Percentiles rank a stretch among this genome's conserved stretches.
Conservation (phyloP, 2,329 filamentous ascomycete genomes). For the Clonostachys solani region DNA sequence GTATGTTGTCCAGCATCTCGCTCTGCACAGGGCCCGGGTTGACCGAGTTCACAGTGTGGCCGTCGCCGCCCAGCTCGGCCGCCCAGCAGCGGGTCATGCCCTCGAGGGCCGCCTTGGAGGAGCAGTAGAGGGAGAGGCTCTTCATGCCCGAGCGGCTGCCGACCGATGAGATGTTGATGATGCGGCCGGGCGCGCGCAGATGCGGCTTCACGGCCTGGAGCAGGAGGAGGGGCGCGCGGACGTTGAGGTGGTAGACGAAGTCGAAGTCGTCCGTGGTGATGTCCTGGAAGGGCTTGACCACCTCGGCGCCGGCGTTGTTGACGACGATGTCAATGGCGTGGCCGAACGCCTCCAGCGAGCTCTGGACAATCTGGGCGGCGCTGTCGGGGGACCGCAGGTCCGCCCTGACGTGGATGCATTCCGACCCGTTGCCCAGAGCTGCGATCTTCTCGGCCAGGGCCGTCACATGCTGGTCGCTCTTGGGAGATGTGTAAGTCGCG, state of each 20-base stretch:
- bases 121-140: constrained; percentile 43
- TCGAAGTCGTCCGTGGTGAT: constrained; percentile 46
- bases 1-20: constrained; percentile 51
- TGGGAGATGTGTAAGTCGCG: constrained; percentile 10
- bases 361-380: constrained; percentile 22
- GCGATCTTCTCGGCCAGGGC: constrained; percentile 8
- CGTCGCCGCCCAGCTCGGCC: constrained; percentile 48
- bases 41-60: constrained; percentile 58
- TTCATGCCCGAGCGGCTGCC: constrained; percentile 41
- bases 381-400: constrained; percentile 11
- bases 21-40: constrained; percentile 55
- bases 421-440: background rate
- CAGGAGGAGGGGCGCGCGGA: constrained; percentile 48
- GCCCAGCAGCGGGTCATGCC: constrained; percentile 56
- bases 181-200: constrained; percentile 37
- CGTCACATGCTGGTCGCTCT: constrained; percentile 4
- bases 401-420: constrained; percentile 9
- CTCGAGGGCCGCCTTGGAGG: constrained; percentile 57
- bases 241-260: constrained; percentile 51
- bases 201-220: constrained; percentile 47
- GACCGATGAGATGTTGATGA: constrained; percentile 57
- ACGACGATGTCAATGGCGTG: constrained; percentile 23
- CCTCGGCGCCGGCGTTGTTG: constrained; percentile 31
- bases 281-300: constrained; percentile 27
- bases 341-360: constrained; percentile 9